Evolutionary conservation across 176 grass and related monocot genomes (phyloP).

Genomic region (Hordeum vulgare): MorexV3_pseudomolecules_assembly NC_058520.1:129455974-129456473

Average conservation of each 20-base stretch:
- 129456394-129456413: constrained; percentile 91
- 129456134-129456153: neutral
- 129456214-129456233: neutral
- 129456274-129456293: constrained; percentile 2
- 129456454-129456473: neutral
- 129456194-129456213: neutral
- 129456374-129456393: constrained; percentile 90
- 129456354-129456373: constrained; percentile 65
- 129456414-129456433: constrained; percentile 94
- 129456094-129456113: neutral
- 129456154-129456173: neutral
- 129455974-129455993: neutral
- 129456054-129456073: neutral
- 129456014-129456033: neutral
- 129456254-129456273: neutral
- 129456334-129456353: constrained; percentile 21
- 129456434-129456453: constrained; percentile 65
- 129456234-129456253: constrained; percentile 11
- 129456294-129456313: constrained; percentile 27
- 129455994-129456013: neutral
- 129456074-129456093: neutral
- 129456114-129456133: neutral
- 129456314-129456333: too few relatives aligned
- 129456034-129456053: neutral
- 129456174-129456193: neutral